These are phyloP conservation scores for Macroventuria anomochaeta DNA, from an alignment of 2,329 filamentous ascomycete species.

Conservation along the genomic window DNA sequence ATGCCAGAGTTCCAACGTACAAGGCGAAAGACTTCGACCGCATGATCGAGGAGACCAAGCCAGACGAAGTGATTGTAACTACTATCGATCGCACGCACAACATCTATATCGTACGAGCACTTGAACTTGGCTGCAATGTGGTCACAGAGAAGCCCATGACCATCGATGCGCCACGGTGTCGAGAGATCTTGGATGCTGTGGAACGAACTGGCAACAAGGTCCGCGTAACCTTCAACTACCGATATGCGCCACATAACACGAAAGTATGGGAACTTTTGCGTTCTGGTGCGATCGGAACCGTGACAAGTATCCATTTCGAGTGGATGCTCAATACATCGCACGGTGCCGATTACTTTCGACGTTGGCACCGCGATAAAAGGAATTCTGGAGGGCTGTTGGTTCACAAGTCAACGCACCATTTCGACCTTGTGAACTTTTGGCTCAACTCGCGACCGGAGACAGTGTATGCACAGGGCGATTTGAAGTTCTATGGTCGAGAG, in stretches of 20 bases:
- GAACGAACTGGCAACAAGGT: conserved; percentile 58
- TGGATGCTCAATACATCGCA: conserved; percentile 69
- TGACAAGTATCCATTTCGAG: conserved; percentile 66
- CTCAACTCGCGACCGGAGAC: conserved; percentile 61
- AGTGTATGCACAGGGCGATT: conserved; percentile 65
- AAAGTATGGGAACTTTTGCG: conserved; percentile 62
- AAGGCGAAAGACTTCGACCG: conserved; percentile 62
- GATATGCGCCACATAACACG: conserved; percentile 70
- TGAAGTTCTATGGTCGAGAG: conserved; percentile 67
- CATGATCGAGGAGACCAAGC: conserved; percentile 64
- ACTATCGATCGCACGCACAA: conserved; percentile 69
- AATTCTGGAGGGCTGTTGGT: conserved; percentile 67
- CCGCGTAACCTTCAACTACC: conserved; percentile 69
- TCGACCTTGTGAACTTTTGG: conserved; percentile 70
- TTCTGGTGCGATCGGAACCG: conserved; percentile 62
- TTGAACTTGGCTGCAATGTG: conserved; percentile 66
- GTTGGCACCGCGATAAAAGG: conserved; percentile 67
- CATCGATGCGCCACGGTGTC: conserved; percentile 63
- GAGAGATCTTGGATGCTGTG: conserved; percentile 62
- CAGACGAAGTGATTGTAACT: conserved; percentile 68
- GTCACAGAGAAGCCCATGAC: conserved; percentile 73
- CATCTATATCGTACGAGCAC: conserved; percentile 64
- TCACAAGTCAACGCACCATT: conserved; percentile 69
- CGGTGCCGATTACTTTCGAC: conserved; percentile 68
- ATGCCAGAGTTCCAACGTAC: conserved; percentile 61